phyloP scores from a whole-genome alignment of 306 rosid species.

The Castanopsis chinensis region DNA sequence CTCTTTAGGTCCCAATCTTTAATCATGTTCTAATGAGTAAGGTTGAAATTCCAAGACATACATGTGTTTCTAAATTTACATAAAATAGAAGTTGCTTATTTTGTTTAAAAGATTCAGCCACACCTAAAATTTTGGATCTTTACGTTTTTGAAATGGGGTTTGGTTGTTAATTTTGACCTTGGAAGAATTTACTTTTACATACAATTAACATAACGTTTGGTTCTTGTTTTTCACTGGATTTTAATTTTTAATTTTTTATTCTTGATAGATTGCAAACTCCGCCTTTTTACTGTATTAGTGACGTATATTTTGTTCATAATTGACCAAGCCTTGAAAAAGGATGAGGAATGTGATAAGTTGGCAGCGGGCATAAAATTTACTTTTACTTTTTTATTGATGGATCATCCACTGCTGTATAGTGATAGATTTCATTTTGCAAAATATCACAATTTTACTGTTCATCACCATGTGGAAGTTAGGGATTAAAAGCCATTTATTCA shows the following conservation, averaged over 20 bases:
- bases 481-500: too few species aligned
- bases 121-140: slow-evolving; percentile 8
- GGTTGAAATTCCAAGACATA: not conserved
- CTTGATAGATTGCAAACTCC: too few species aligned
- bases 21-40: not conserved
- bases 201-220: not conserved
- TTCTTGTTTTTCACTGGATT: not conserved
- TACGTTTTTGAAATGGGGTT: not conserved
- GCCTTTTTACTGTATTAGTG: too few species aligned
- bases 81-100: not conserved
- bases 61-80: not conserved
- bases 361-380: too few species aligned
- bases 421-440: not conserved
- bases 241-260: too few species aligned
- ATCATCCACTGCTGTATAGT: too few species aligned
- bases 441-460: slow-evolving; percentile 8
- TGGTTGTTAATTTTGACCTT: not conserved
- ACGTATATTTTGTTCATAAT: too few species aligned
- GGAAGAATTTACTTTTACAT: not conserved
- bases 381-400: too few species aligned
- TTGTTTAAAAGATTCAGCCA: not conserved
- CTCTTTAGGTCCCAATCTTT: not conserved
- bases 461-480: not conserved
- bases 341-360: too few species aligned
- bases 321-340: too few species aligned